Evolutionary conservation across 1,284 basidiomycete genomes (phyloP).

Genomic region (Coriolopsis trogii): DNA sequence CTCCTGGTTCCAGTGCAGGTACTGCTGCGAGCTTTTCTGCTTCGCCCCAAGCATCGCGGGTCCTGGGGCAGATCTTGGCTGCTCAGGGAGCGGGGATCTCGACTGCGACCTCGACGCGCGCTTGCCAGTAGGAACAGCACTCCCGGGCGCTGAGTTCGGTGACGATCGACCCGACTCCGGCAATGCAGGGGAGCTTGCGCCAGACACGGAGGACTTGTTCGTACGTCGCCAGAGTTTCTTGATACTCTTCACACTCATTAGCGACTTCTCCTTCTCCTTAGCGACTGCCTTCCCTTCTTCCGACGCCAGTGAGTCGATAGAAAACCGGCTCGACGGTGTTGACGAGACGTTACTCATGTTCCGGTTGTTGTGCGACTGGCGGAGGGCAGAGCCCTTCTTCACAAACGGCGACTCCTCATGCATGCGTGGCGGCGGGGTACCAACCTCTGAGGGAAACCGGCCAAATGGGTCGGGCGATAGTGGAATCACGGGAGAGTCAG

Average conservation of each 20-base stretch:
- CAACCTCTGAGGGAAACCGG: slow-evolving; percentile 58
- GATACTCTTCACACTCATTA: slow-evolving; percentile 71
- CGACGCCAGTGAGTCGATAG: slow-evolving; percentile 62
- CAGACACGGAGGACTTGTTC: slow-evolving; percentile 43
- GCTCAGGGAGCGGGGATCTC: slow-evolving; percentile 26
- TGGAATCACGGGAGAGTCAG: slow-evolving; percentile 59
- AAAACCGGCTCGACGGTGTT: slow-evolving; percentile 66
- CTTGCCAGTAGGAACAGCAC: slow-evolving; percentile 19
- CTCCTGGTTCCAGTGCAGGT: slow-evolving; percentile 67
- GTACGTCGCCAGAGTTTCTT: slow-evolving; percentile 77
- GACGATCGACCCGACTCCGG: slow-evolving; percentile 33
- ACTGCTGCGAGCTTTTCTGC: slow-evolving; percentile 39
- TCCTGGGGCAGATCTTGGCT: slow-evolving; percentile 22
- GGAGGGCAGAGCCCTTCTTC: slow-evolving; percentile 10
- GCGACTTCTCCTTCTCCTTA: slow-evolving; percentile 26
- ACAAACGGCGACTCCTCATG: slow-evolving; percentile 17
- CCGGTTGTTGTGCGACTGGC: slow-evolving; percentile 23
- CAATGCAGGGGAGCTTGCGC: slow-evolving; percentile 22
- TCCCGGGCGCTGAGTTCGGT: slow-evolving; percentile 34
- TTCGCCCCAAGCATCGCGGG: slow-evolving; percentile 20
- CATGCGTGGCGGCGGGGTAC: slow-evolving; percentile 25
- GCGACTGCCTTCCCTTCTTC: slow-evolving; percentile 34
- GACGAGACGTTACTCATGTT: slow-evolving; percentile 24
- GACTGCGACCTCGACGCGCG: slow-evolving; percentile 23
- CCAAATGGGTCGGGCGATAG: slow-evolving; percentile 81